Base-by-base conservation (phyloP, 768 basidiomycete species). In the Crepidotus variabilis region DNA sequence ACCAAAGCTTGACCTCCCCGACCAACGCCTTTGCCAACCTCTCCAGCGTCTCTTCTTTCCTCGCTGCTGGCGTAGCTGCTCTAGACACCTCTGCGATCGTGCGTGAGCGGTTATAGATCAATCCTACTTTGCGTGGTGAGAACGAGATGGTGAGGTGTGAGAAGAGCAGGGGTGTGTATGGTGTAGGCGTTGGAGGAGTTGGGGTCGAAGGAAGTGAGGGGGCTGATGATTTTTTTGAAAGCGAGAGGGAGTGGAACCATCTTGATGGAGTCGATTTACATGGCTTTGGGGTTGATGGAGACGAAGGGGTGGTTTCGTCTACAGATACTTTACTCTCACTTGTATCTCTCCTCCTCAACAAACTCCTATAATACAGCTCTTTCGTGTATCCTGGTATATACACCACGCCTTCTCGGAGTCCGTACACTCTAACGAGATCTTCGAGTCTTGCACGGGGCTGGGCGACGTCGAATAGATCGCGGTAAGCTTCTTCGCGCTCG, bases 361-460 rank as follows among this genome's bases (percentile, higher is more conserved):
- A 20, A 8, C 34, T 54, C 36, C 13, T 23, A 46, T 28, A 4
- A 24, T 16, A 23, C 11, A 45, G 43, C 20, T 54, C 55, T 13
- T 49, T 57, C 24, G 58, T 21, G 14, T 33, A 43, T 24, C 61
- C 63, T 20, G 65, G 60, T 0, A 74, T 59, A n/a, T 63, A 64
- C 18, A 80, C 69, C 2, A 80, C 69, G 9, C 77, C 78, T n/a
- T 75, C 69, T 21, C 69, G 63, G 0, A 72, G 47, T 0, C 78
- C 78, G 56, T 76, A 77, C 2, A 68, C 61, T 35, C 79, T 62
- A 8, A 92, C 76, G 35, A 93, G 77, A 66, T 93, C 91, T 69
- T 93, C 91, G n/a, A 88, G 66, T 20, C 91, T 74, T 24, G 83
- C 81, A 50, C 83, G 81, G 5, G 91, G 91, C 70, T 93, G 88